Base-by-base conservation (phyloP, 2,329 filamentous ascomycete species). In the Cladorrhinum sp. region DNA sequence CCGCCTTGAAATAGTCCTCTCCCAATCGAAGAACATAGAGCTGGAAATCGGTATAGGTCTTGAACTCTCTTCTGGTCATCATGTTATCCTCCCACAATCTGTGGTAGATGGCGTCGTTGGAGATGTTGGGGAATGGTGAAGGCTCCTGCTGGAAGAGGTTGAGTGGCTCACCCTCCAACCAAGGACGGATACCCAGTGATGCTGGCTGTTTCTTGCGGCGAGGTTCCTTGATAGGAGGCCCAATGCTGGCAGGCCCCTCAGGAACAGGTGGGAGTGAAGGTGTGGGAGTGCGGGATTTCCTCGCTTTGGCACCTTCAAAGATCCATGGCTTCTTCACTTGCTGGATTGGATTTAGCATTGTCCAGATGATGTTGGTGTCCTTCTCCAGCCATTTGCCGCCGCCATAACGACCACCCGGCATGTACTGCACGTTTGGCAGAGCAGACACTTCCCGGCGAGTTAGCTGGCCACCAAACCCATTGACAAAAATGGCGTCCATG, bases 321-420 rank as follows among this genome's bases (percentile, higher is more conserved):
- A 20, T 20, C 7, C 16, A 45, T 18, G 36, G 16, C 32, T 55
- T 55, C 10, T 22, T 38, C 18, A 36, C 22, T 18, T 55, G 52
- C 20, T 55, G 29, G 20, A 38, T 24, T 6, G 52, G 52, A 24
- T 55, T 55, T 32, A 41, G 10, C n/a, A 38, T 36, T 3, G 23
- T 10, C 52, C 52, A 55, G 23, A 55, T 7, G 9, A 41, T n/a
- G 10, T 38, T 29, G 16, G 52, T 41, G 18, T 55, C 52, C 29
- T 55, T 38, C 25, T 55, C 52, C 12, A 12, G 32, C 52, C 52
- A 55, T 20, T 55, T 55, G 13, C 52, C 52, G 27, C 52, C 52
- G n/a, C 52, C 52, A n/a, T 41, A 55, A 2, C 20, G 16, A 10
- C 52, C 52, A 10, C 52, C 52, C 5, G 52, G 52, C 18, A 36